Conservation (phyloP, 768 basidiomycete species). For the Myochromella boudieri region DNA sequence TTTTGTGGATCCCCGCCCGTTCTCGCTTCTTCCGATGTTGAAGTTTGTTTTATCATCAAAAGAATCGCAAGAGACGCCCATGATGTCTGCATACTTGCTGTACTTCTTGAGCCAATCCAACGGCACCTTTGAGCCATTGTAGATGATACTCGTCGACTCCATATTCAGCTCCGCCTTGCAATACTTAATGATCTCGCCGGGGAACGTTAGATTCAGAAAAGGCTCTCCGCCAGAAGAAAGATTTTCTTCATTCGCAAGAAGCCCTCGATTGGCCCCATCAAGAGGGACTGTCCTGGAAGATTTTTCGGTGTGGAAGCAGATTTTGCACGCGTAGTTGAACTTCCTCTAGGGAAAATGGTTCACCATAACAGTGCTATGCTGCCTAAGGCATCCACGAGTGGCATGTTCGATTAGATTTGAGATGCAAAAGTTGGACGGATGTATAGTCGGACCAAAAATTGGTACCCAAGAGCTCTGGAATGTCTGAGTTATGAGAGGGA, state of each 20-base stretch:
- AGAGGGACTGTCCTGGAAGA: conserved; percentile 1
- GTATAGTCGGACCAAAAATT: no score
- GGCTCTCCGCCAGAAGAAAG: neutral
- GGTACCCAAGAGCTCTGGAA: no score
- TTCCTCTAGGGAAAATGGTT: conserved; percentile 3
- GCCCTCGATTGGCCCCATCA: conserved; percentile 4
- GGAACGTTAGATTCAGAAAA: conserved; percentile 7
- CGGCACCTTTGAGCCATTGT: conserved; percentile 5
- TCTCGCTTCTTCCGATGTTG: conserved; percentile 16
- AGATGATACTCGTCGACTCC: conserved; percentile 2
- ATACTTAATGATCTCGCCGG: conserved; percentile 4
- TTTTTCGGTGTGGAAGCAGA: conserved; percentile 7
- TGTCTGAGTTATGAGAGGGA: no score
- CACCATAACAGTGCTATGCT: conserved; percentile 2
- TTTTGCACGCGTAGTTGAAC: conserved; percentile 5
- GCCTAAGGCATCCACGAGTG: neutral
- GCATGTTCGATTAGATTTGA: no score
- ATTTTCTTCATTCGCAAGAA: conserved; percentile 3
- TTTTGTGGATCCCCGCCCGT: conserved; percentile 9
- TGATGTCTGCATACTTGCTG: conserved; percentile 11
- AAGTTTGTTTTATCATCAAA: conserved; percentile 22
- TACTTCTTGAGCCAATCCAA: conserved; percentile 2
- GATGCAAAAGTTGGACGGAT: no score
- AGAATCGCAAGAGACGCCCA: conserved; percentile 24
- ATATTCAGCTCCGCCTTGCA: conserved; percentile 3